phyloP scores from a whole-genome alignment of 2,329 filamentous ascomycete species.

The Pseudocercospora eumusae region DNA sequence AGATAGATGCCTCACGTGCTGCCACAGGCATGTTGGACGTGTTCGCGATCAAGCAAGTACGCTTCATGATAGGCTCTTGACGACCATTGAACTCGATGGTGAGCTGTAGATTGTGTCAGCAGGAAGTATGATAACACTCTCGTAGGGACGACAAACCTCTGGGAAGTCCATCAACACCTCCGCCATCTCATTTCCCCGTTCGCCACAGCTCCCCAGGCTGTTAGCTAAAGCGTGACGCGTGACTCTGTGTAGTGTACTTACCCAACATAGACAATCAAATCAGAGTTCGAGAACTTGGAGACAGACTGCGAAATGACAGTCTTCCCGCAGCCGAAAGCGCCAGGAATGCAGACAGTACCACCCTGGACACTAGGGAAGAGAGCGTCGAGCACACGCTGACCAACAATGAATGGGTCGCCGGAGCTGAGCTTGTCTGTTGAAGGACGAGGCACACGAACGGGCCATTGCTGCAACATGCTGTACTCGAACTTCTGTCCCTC shows the following conservation, averaged over 20 bases:
- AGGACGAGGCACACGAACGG: slow-evolving; percentile 91
- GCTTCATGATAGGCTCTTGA: slow-evolving; percentile 99
- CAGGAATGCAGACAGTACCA: slow-evolving; percentile 95
- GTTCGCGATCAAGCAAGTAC: slow-evolving; percentile 96
- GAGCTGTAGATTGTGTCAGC: slow-evolving; percentile 55
- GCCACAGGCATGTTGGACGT: slow-evolving; percentile 99
- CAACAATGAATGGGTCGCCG: slow-evolving; percentile 89
- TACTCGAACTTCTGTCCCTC: slow-evolving; percentile 92
- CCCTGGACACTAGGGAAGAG: slow-evolving; percentile 96
- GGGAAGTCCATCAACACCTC: slow-evolving; percentile 99
- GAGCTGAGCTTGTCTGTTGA: slow-evolving; percentile 89
- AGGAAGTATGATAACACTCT: background rate
- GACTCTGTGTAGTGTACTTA: too few species aligned
- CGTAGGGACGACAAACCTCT: slow-evolving; percentile 55
- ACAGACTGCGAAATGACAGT: slow-evolving; percentile 98
- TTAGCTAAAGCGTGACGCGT: too few species aligned
- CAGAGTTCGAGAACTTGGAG: slow-evolving; percentile 99
- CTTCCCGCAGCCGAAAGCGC: slow-evolving; percentile 98
- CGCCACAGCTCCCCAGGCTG: too few species aligned
- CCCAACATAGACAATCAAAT: slow-evolving; percentile 97
- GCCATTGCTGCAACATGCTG: slow-evolving; percentile 99
- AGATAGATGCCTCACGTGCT: slow-evolving; percentile 96
- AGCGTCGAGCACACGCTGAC: slow-evolving; percentile 92
- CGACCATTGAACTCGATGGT: slow-evolving; percentile 92
- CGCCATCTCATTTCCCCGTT: slow-evolving; percentile 99